Conservation (phyloP, 805 yeast species). For the Ogataea pini region DNA sequence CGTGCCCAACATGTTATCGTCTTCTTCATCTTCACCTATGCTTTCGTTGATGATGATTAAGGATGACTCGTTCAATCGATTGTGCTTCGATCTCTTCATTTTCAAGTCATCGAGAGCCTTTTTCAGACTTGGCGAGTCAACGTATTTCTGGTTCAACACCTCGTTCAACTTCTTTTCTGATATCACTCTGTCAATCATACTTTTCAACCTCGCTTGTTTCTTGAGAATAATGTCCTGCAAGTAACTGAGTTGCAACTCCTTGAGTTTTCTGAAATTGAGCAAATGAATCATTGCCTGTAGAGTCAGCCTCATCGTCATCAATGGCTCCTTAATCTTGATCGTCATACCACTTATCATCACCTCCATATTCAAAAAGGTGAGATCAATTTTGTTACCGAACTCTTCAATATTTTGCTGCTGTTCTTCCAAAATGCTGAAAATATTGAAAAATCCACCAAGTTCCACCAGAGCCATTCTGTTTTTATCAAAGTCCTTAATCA, state of each 20-base stretch:
- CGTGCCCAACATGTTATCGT: conserved; percentile 11
- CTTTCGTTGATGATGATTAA: conserved; percentile 19
- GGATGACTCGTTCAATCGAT: conserved; percentile 14
- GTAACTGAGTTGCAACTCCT: conserved; percentile 51
- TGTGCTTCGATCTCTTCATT: conserved; percentile 18
- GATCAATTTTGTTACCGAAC: conserved; percentile 55
- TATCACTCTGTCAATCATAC: conserved; percentile 27
- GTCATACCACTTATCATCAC: conserved; percentile 41
- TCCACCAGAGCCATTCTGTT: conserved; percentile 45
- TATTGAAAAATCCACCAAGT: conserved; percentile 58
- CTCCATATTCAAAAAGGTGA: conserved; percentile 51
- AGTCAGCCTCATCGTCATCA: conserved; percentile 49
- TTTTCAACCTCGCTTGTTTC: conserved; percentile 39
- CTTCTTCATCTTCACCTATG: conserved; percentile 12
- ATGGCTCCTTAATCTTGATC: conserved; percentile 50
- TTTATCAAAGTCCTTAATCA: conserved; percentile 41
- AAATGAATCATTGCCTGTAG: conserved; percentile 44
- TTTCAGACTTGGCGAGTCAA: conserved; percentile 37
- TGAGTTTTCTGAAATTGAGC: conserved; percentile 50
- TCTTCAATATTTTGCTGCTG: conserved; percentile 42
- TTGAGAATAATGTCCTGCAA: conserved; percentile 37
- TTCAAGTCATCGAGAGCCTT: conserved; percentile 32
- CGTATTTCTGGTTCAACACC: conserved; percentile 23
- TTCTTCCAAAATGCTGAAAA: conserved; percentile 49
- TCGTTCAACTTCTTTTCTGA: conserved; percentile 29